These are phyloP conservation scores for Galerina sulciceps DNA, from an alignment of 768 basidiomycete species.

Conservation along the genomic window DNA sequence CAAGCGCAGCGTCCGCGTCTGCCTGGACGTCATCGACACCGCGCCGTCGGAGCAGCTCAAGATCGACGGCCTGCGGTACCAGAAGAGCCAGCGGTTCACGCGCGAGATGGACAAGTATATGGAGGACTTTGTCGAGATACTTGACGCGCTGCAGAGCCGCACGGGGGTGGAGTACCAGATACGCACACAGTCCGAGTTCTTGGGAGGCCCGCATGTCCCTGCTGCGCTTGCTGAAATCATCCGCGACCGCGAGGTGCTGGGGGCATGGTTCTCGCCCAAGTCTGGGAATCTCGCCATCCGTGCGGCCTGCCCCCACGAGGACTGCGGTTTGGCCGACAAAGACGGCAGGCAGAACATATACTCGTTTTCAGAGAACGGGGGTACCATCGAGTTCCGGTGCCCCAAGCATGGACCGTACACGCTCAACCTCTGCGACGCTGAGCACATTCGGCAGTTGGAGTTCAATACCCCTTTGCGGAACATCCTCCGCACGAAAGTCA, in stretches of 20 bases:
- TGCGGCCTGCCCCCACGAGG: conserved; percentile 27
- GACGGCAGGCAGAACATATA: conserved; percentile 20
- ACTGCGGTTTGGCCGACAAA: conserved; percentile 29
- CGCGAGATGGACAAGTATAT: neutral
- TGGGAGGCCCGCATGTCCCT: conserved; percentile 17
- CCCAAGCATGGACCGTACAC: conserved; percentile 29
- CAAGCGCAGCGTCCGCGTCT: neutral
- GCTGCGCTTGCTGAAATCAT: conserved; percentile 13
- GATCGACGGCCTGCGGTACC: conserved; percentile 17
- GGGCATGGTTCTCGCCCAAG: neutral
- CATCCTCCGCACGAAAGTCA: conserved; percentile 16
- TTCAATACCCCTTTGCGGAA: conserved; percentile 34
- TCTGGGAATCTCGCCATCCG: conserved; percentile 5
- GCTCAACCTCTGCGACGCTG: conserved; percentile 13
- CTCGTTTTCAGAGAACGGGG: conserved; percentile 2
- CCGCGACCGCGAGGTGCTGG: conserved; percentile 16
- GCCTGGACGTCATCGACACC: conserved; percentile 15
- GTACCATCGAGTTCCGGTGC: conserved; percentile 27
- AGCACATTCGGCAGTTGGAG: conserved; percentile 22
- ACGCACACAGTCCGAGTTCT: conserved; percentile 23
- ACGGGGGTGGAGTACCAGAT: conserved; percentile 10
- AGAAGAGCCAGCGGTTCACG: conserved; percentile 2
- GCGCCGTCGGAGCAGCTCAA: conserved; percentile 28
- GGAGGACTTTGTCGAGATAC: conserved; percentile 25
- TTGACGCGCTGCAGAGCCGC: conserved; percentile 17